Percentiles rank a stretch among this genome's conserved stretches.
These are phyloP conservation scores for Plasmodium malariae DNA, from an alignment of 169 alveolate species.

Conservation along the genomic window DNA sequence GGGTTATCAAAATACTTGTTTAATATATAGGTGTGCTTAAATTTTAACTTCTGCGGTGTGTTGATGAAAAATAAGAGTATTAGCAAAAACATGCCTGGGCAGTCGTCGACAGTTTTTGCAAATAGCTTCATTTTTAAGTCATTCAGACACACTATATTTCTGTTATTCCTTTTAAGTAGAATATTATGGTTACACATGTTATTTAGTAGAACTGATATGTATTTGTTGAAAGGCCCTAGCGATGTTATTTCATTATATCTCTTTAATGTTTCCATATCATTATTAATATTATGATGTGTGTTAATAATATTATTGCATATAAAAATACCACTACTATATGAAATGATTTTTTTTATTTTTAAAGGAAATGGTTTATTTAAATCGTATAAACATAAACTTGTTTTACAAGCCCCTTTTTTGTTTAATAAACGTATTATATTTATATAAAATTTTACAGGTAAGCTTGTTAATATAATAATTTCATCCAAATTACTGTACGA, in stretches of 20 bases:
- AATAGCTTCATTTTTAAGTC: conserved; percentile 71
- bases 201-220: conserved; percentile 45
- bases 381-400: conserved; percentile 56
- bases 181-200: conserved; percentile 62
- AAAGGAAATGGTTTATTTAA: conserved; percentile 66
- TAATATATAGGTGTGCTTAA: conserved; percentile 17
- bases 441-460: conserved; percentile 60
- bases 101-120: conserved; percentile 72
- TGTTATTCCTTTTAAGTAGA: conserved; percentile 14
- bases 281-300: conserved; percentile 60
- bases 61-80: conserved; percentile 53
- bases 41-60: conserved; percentile 35
- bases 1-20: conserved; percentile 38
- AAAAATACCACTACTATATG: conserved; percentile 61
- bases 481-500: conserved; percentile 60
- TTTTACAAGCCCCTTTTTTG: conserved; percentile 36
- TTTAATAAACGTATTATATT: conserved; percentile 57
- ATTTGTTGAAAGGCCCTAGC: conserved; percentile 47
- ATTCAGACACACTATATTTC: conserved; percentile 51
- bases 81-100: conserved; percentile 70
- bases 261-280: conserved; percentile 76
- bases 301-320: conserved; percentile 72
- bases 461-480: conserved; percentile 63
- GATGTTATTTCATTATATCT: conserved; percentile 65
- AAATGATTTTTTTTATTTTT: conserved; percentile 54